phyloP scores from a whole-genome alignment of 208 protist genomes.

The Leptomonas pyrrhocoris region DNA sequence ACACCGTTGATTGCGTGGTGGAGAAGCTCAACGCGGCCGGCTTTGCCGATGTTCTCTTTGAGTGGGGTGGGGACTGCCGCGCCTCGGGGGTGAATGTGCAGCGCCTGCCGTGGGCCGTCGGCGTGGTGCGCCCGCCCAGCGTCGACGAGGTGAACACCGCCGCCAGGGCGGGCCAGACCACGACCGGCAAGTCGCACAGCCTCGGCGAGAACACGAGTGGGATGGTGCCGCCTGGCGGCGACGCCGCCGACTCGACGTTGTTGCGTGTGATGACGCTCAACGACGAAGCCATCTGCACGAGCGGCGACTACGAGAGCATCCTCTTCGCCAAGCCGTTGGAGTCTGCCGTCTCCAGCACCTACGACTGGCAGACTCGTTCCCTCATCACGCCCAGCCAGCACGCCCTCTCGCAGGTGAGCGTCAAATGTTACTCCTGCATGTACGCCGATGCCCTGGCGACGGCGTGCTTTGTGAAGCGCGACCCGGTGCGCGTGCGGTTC shows the following conservation, averaged over 20 bases:
- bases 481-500: conserved; percentile 46
- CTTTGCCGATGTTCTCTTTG: conserved; percentile 49
- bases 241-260: conserved; percentile 11
- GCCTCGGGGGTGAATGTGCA: conserved; percentile 46
- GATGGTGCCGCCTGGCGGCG: conserved; percentile 30
- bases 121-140: conserved; percentile 53
- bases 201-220: conserved; percentile 53
- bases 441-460: conserved; percentile 79
- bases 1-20: conserved; percentile 59
- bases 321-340: conserved; percentile 29
- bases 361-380: conserved; percentile 37
- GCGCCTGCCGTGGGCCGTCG: conserved; percentile 51
- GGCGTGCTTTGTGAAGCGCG: conserved; percentile 58
- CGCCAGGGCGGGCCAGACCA: conserved; percentile 27
- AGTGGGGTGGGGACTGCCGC: conserved; percentile 65
- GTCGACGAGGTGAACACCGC: conserved; percentile 37
- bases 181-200: conserved; percentile 50
- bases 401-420: conserved; percentile 54
- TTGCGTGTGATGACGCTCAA: conserved; percentile 57
- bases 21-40: conserved; percentile 43
- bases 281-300: conserved; percentile 68
- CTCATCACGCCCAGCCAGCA: conserved; percentile 38
- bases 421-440: conserved; percentile 77
- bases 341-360: conserved; percentile 50
- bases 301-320: conserved; percentile 71